Evolutionary conservation across 768 basidiomycete species (phyloP), one percentile per base, ranked within the genome.

Genomic region (Lentinula sp.): DNA sequence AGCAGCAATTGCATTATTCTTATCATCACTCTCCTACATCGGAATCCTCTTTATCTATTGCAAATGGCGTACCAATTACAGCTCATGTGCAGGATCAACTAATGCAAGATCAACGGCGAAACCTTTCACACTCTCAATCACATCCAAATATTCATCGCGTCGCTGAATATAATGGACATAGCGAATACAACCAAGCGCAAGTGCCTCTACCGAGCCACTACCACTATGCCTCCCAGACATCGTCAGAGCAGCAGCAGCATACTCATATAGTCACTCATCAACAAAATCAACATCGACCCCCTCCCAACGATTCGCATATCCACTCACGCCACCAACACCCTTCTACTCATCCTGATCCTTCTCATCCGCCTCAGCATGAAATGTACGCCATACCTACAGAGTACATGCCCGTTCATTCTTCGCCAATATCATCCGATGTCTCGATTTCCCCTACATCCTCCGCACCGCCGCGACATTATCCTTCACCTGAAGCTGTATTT

Each of bases 301-400:
- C 57, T 8, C 13, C 57, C 28, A 36, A 18, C 9, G 56, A 12
- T 16, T 42, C 51, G 16, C 51, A 53, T 46, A 2, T 20, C 42
- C 60, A 54, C 8, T 8, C 54, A 59, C 59, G 64, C 56, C 56
- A 59, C 33, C 65, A 60, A 57, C 62, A 54, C 35, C 51, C 64
- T 23, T 58, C 35, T 41, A 61, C 53, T 23, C 69, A 65, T 41
- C 23, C 63, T 12, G 64, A 63, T 32, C 53, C 41, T 10, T 36
- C 54, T 32, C 32, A 39, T 33, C 65, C 65, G 16, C 65, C 72
- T 36, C 76, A 73, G 48, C 74, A 76, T 51, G 67, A 70, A 18
- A 69, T 72, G 68, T 73, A 75, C 46, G 39, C 67, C n/a, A 63
- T 70, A 9, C 68, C 73, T 10, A 64, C 67, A 1, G 67, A 70